Evolutionary conservation across 2,329 filamentous ascomycete genomes (phyloP).

Genomic region (Botrytis fragariae): DNA sequence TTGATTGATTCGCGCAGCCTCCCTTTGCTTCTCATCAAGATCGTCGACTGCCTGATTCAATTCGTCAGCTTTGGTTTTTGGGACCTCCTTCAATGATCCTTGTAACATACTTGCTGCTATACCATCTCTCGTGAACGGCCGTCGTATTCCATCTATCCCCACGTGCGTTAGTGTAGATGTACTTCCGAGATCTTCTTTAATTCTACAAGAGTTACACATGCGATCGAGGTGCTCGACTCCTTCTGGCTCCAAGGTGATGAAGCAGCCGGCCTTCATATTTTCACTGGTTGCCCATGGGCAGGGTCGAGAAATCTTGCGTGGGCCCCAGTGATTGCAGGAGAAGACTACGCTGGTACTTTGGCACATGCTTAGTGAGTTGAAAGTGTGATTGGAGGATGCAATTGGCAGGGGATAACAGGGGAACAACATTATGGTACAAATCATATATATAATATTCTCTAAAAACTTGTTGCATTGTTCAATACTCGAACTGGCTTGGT

Average conservation of each 20-base stretch:
- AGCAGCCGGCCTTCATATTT: not conserved
- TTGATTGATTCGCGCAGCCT: no score
- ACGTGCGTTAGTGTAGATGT: not conserved
- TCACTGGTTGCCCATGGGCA: not conserved
- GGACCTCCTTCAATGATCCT: not conserved
- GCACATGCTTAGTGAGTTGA: not conserved
- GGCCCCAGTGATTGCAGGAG: not conserved
- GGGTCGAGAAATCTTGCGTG: not conserved
- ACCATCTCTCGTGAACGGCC: not conserved
- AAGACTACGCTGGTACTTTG: not conserved
- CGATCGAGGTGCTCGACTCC: not conserved
- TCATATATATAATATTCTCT: not conserved
- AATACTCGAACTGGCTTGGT: not conserved
- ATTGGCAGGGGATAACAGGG: not conserved
- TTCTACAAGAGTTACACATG: not conserved
- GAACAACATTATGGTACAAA: not conserved
- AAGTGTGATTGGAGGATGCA: not conserved
- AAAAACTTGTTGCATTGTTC: not conserved
- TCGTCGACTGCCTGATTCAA: no score
- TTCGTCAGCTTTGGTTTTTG: not conserved
- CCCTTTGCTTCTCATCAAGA: no score
- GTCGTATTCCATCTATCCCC: not conserved
- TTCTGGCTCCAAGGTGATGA: not conserved
- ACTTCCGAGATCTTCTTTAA: not conserved
- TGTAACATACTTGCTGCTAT: not conserved